Base-by-base conservation (phyloP, 2,329 filamentous ascomycete species). In the Pseudocercospora macadamiae region DNA sequence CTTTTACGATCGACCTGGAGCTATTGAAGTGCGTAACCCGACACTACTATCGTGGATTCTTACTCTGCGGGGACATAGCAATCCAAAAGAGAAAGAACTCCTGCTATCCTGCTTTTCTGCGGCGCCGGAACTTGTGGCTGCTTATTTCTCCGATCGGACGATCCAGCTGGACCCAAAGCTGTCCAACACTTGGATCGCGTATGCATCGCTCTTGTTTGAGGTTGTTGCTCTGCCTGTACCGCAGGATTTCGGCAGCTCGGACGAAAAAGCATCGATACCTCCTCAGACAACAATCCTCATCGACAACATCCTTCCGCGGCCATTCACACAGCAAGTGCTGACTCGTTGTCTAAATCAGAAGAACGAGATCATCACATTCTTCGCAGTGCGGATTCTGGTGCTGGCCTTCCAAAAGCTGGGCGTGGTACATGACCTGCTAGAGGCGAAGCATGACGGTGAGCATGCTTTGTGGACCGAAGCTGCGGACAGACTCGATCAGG, bases 181-280 rank as follows among this genome's bases (percentile, higher is more conserved):
- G 4, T 95, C 92, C 2, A 88, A 92, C 44, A 95, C 92, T 0
- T 99, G 95, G 95, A 90, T 97, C 66, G 93, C 93, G 39, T 96
- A 96, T 71, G 91, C 92, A 0, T 87, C 92, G 0, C 91, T 97
- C 62, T 77, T 99, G 4, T 96, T 96, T 74, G 89, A 89, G 61
- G 86, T 88, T 1, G 86, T 97, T 45, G 84, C 88, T 57, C 79
- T 96, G 32, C 86, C 88, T 1, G 79, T 96, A 2, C 93, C 93
- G 2, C 71, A 78, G 23, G 84, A 83, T 60, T 91, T 93, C 70
- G 91, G 91, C 10, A 85, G 87, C 66, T 80, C 53, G 10, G 53
- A 63, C 1, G 63, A 55, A 39, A 88, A 86, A 63, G 85, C 86
- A 21, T 75, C 79, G 16, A 78, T 87, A 12, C 93, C 95, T 26